phyloP scores from a whole-genome alignment of 2,329 filamentous ascomycete genomes.

The Beauveria scarabaeidicola region DNA sequence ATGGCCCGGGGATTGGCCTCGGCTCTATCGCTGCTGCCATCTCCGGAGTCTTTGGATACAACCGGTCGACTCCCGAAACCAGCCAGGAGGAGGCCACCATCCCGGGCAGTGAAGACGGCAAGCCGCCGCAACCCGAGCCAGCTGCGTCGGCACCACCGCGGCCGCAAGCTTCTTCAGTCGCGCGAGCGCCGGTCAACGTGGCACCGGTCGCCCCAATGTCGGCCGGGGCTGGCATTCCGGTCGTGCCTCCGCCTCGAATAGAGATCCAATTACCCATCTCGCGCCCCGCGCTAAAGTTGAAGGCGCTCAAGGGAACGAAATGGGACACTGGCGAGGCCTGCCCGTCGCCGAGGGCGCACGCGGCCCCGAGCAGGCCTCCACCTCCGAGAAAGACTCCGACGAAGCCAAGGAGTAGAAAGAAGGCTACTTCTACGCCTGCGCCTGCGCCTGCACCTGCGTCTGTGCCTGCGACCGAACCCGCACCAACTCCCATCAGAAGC shows the following conservation, averaged over 20 bases:
- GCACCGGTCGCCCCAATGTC: conserved; percentile 3
- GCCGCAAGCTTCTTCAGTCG: neutral
- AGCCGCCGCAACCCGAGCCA: neutral
- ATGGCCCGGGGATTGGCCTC: conserved; percentile 1
- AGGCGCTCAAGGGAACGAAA: conserved; percentile 28
- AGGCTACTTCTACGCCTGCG: neutral
- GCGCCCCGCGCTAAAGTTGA: conserved; percentile 29
- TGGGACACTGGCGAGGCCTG: conserved; percentile 26
- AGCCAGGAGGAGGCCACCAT: neutral
- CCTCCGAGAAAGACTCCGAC: conserved; percentile 11
- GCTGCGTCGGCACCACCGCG: neutral
- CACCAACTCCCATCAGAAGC: neutral
- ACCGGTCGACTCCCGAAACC: conserved; percentile 13
- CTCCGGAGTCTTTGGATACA: conserved; percentile 20
- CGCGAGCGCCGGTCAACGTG: neutral
- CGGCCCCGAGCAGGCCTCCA: conserved; percentile 17
- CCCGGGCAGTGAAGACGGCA: conserved; percentile 2
- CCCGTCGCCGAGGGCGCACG: conserved; percentile 13
- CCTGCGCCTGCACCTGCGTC: neutral
- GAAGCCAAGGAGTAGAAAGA: conserved; percentile 9
- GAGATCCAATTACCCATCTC: neutral
- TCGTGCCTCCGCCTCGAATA: conserved; percentile 11
- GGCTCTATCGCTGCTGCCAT: conserved; percentile 24
- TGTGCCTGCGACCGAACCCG: neutral
- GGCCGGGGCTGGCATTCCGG: neutral